Base-by-base conservation (phyloP, 768 basidiomycete genomes). In the Tephrocybe sp. region DNA sequence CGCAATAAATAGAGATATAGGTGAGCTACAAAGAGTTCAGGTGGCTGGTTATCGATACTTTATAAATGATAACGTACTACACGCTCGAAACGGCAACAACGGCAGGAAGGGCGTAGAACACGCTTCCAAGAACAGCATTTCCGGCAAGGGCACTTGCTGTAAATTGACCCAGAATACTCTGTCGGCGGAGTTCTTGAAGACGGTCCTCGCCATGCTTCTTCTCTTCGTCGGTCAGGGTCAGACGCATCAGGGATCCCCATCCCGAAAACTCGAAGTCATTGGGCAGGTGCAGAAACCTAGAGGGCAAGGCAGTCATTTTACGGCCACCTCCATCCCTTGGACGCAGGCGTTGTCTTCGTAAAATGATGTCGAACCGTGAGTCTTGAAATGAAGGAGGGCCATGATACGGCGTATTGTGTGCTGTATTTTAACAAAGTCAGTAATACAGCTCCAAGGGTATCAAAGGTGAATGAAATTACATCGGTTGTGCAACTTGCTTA, bases 201-300 rank as follows among this genome's bases (percentile, higher is more conserved):
- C 55, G 63, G 37, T 49, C 61, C 25, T 58, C 64, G 27, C 60
- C 83, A 42, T 44, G 62, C 2, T 57, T 47, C 37, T 69, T 56
- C 38, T 86, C 80, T 4, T 76, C 70, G 1, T 47, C 52, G 0
- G 69, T 63, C 9, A 89, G 70, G 16, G 70, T 69, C 1, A 87
- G 55, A 49, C 72, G 69, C 5, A 66, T 64, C 15, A 81, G 60
- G 5, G 78, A 74, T 1, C 85, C 86, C 84, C 86, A 87, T 3
- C 86, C 86, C 1, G 87, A 79, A 56, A 89, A 89, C 56, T 87
- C 84, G 52, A 86, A 86, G 31, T 81, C 75, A 57, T 81, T 79
- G 12, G 77, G 65, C 30, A 88, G 74, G 53, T 85, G 76, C 21
- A 82, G 62, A 59, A 85, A 86, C 30, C 83, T 78, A 5, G 86